Evolutionary conservation across 2,329 filamentous ascomycete species (phyloP), one percentile per base, ranked within the genome.

Genomic region (Penicillium sp.): DNA sequence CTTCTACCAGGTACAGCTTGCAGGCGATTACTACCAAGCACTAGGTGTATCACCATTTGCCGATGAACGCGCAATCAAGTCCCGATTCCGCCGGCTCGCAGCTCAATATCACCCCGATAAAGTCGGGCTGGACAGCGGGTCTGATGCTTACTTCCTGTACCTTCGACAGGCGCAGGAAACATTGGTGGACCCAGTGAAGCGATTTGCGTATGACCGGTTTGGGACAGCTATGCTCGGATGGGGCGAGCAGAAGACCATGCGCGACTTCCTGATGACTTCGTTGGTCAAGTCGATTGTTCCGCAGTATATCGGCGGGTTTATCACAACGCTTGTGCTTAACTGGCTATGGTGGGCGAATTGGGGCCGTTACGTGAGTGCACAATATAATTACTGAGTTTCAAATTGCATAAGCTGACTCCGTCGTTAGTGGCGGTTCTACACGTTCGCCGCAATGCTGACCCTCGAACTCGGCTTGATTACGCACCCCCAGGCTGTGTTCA

Each of bases 161-260:
- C 82, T 97, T 68, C 93, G 93, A 79, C 80, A 87, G 45, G 92
- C 91, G 6, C 86, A 91, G 69, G 94, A 97, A 68, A 90, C 88
- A 0, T 84, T 97, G 17, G 78, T 86, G n/a, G 86, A 94, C 69
- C 85, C 89, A 2, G 86, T 86, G 0, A 87, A 84, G 68, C 83
- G 91, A 55, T 96, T 94, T 72, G 92, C 91, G 8, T 97, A 97
- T 76, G 91, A 96, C 71, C 86, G 91, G 48, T 92, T 96, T 72
- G 93, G 93, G 0, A 88, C 90, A 0, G 85, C 86, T 29, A 82
- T 93, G 21, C 74, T 88, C 13, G 72, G 73, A 9, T 93, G 88
- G 88, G 72, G 66, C 4, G 72, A 76, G 35, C 61, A 70, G 45
- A 74, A 73, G 59, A 90, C 89, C 0, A 78, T 90, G 55, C 83